Conservation (phyloP, 257 asterid genomes). For the Plantago ovata region DNA sequence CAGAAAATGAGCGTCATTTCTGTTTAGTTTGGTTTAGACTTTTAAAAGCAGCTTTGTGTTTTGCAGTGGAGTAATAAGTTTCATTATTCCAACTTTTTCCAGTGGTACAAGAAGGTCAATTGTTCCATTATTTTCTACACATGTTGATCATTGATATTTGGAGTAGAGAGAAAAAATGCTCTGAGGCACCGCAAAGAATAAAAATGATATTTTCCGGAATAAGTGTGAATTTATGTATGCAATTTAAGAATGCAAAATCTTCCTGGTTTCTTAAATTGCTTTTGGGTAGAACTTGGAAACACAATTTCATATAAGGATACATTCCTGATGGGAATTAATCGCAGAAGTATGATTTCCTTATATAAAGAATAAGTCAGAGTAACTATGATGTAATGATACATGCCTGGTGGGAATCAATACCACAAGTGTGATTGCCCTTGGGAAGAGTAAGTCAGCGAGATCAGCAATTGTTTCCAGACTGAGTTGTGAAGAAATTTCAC, state of each 20-base stretch:
- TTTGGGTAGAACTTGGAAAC: background rate
- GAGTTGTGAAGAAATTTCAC: background rate
- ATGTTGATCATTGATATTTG: slow-evolving; percentile 5
- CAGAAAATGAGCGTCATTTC: too few species aligned
- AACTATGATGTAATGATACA: too few species aligned
- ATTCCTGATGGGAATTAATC: too few species aligned
- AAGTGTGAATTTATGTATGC: too few species aligned
- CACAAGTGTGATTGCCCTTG: background rate
- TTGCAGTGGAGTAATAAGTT: background rate
- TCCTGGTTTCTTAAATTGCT: background rate
- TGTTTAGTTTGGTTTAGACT: too few species aligned
- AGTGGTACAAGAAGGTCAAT: background rate
- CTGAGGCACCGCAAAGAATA: background rate
- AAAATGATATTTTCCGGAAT: background rate
- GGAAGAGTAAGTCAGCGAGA: background rate
- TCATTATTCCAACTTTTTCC: too few species aligned
- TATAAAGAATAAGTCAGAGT: too few species aligned
- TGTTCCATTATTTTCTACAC: too few species aligned
- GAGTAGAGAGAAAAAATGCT: slow-evolving; percentile 38
- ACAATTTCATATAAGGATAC: too few species aligned
- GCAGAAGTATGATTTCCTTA: too few species aligned
- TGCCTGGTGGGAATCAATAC: background rate
- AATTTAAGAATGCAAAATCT: slow-evolving; percentile 1
- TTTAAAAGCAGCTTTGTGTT: background rate
- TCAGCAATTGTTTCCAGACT: background rate